Conservation (phyloP, 2,329 filamentous ascomycete genomes). For the Neopestalotiopsis sp. region DNA sequence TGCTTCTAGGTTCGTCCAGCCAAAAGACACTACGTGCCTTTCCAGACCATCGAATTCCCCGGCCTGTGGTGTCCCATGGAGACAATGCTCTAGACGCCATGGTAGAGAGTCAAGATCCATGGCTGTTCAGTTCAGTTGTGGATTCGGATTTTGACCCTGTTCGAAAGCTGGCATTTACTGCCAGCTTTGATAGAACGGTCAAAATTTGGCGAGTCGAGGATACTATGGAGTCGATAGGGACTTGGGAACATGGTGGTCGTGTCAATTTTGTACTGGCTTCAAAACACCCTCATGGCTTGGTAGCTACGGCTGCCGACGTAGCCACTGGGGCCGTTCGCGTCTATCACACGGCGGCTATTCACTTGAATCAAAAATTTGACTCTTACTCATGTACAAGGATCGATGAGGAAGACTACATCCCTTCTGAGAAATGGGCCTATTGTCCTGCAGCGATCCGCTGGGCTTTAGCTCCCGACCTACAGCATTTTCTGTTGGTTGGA, state of each 20-base stretch:
- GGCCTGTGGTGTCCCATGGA: constrained; percentile 57
- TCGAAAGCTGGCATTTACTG: constrained; percentile 58
- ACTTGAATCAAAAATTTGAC: constrained; percentile 27
- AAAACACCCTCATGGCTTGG: constrained; percentile 50
- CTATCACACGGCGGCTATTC: constrained; percentile 48
- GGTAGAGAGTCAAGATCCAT: constrained; percentile 64
- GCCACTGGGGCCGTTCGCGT: constrained; percentile 60
- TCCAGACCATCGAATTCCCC: constrained; percentile 61
- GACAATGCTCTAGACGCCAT: constrained; percentile 63
- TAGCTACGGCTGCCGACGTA: constrained; percentile 66
- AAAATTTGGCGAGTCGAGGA: constrained; percentile 60
- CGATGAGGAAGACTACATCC: constrained; percentile 37
- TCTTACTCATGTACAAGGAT: constrained; percentile 38
- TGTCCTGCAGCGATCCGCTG: constrained; percentile 69
- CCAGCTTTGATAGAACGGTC: constrained; percentile 66
- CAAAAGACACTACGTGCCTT: constrained; percentile 54
- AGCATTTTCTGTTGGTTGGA: constrained; percentile 63
- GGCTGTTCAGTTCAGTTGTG: constrained; percentile 69
- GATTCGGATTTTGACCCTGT: constrained; percentile 60
- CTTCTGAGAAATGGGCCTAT: constrained; percentile 63
- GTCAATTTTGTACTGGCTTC: constrained; percentile 69
- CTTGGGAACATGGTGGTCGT: constrained; percentile 62
- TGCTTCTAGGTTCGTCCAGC: constrained; percentile 57
- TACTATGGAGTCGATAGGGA: constrained; percentile 51
- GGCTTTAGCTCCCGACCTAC: constrained; percentile 52